Percentiles rank a stretch among this genome's conserved stretches.
Evolutionary conservation across 257 asterid genomes (phyloP).

Genomic region (Nicotiana attenuata): DNA sequence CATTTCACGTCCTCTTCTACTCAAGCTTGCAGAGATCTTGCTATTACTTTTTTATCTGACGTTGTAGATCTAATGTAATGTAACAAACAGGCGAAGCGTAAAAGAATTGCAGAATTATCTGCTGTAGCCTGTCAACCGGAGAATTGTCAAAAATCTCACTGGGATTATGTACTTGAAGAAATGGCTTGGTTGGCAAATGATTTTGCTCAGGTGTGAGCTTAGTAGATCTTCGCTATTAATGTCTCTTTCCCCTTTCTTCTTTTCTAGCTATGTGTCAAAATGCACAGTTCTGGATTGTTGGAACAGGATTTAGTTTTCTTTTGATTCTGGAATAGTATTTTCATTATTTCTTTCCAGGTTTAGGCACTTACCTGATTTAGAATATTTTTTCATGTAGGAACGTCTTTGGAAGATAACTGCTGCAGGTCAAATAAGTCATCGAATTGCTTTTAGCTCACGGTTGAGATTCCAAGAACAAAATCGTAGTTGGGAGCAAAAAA

Average conservation of each 20-base stretch:
- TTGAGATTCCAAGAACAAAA: constrained; percentile 42
- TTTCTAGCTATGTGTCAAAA: background rate
- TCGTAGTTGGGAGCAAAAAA: constrained; percentile 46
- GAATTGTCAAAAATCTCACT: constrained; percentile 54
- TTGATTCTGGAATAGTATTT: background rate
- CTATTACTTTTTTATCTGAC: constrained; percentile 18
- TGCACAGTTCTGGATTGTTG: background rate
- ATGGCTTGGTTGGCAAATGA: constrained; percentile 98
- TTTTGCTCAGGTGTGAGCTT: constrained; percentile 81
- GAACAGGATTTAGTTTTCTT: constrained; percentile 1
- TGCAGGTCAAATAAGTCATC: constrained; percentile 56
- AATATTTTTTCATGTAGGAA: constrained; percentile 45
- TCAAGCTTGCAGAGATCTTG: background rate
- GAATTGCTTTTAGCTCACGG: constrained; percentile 48
- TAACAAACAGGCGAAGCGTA: constrained; percentile 74
- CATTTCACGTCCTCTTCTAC: background rate
- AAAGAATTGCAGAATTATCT: constrained; percentile 64
- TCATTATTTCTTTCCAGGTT: constrained; percentile 4
- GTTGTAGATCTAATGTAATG: constrained; percentile 36
- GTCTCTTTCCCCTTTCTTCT: background rate
- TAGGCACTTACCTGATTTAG: background rate
- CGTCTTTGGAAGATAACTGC: constrained; percentile 86
- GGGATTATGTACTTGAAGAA: constrained; percentile 97
- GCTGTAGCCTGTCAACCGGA: constrained; percentile 34
- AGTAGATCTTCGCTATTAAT: background rate